Base-by-base conservation (phyloP, 1,139 yeast species). In the Chernovozyma sophiae-reginae region DNA sequence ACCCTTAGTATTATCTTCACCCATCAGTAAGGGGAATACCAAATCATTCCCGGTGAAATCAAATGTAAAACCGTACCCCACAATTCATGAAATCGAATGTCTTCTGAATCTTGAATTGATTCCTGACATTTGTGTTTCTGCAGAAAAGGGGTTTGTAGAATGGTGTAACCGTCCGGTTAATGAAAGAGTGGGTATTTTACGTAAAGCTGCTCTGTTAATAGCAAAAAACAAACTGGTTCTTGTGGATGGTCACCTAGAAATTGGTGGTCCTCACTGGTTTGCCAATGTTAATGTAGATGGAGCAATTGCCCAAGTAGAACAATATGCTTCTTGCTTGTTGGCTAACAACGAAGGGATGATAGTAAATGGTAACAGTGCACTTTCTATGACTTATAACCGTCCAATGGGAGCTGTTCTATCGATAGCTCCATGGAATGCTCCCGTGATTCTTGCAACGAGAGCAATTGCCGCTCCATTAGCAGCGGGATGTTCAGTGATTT, bases 361-460 rank as follows among this genome's bases (percentile, higher is more conserved):
- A 8, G 43, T 58, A 10, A 46, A 54, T 38, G 39, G 58, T 7
- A 36, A 38, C 3, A 32, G 25, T 12, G 43, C 52, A 10, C 51
- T 66, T 22, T 60, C 72, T 0, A 34, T 66, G 34, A 59, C 58
- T 1, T 34, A 60, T 5, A 59, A 56, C 30, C 57, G 60, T 30
- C 75, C 77, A 1, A 40, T 68, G 16, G 77, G 77, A 1, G 69
- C 74, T 1, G 71, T 72, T 0, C 48, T 70, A 29, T 56, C 74
- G 10, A 63, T 71, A 2, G 54, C 74, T 4, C 70, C 77, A 1
- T 71, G 76, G 77, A 72, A 71, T 51, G 76, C 74, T 1, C 75
- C 77, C 1, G 63, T 63, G 1, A 53, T 72, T 23, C 55, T 72
- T 31, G 53, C 61, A 6, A 55, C 58, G 12, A 51, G 76, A 39